Conservation (phyloP, 768 basidiomycete genomes). For the Termitomyces sp. region DNA sequence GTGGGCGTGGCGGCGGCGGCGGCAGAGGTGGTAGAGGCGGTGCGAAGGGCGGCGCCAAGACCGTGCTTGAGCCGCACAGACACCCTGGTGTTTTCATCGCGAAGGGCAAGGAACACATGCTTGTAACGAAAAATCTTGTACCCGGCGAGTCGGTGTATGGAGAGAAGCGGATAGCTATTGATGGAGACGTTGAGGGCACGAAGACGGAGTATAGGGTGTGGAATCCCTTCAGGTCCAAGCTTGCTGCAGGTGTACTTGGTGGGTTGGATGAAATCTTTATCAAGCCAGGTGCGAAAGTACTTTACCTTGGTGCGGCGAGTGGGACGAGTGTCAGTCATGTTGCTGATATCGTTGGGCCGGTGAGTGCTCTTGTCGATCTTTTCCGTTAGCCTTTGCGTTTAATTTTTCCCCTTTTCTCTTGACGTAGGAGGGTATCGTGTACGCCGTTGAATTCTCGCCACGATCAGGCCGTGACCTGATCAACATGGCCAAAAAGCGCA, state of each 20-base stretch:
- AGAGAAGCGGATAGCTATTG: conserved; percentile 93
- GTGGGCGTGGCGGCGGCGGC: conserved; percentile 39
- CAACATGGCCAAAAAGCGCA: conserved; percentile 98
- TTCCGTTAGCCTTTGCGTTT: neutral
- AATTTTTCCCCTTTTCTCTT: conserved; percentile 9
- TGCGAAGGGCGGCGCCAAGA: conserved; percentile 77
- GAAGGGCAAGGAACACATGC: conserved; percentile 92
- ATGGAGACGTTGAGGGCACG: conserved; percentile 65
- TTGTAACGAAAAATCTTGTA: conserved; percentile 97
- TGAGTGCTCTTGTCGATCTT: conserved; percentile 29
- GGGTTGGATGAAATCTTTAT: conserved; percentile 94
- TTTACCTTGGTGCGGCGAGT: conserved; percentile 96
- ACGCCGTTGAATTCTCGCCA: conserved; percentile 97
- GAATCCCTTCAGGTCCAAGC: conserved; percentile 98
- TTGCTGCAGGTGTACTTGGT: conserved; percentile 94
- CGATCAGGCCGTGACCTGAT: conserved; percentile 97
- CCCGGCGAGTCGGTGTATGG: conserved; percentile 98
- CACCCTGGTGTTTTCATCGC: conserved; percentile 96
- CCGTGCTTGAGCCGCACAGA: conserved; percentile 91
- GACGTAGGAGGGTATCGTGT: conserved; percentile 85
- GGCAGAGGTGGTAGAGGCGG: conserved; percentile 65
- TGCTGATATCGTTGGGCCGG: conserved; percentile 96
- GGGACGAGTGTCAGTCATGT: conserved; percentile 99
- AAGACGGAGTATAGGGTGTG: conserved; percentile 98
- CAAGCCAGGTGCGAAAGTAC: conserved; percentile 88